Evolutionary conservation across 2,329 filamentous ascomycete genomes (phyloP).

Genomic region (Colletotrichum sidae): DNA sequence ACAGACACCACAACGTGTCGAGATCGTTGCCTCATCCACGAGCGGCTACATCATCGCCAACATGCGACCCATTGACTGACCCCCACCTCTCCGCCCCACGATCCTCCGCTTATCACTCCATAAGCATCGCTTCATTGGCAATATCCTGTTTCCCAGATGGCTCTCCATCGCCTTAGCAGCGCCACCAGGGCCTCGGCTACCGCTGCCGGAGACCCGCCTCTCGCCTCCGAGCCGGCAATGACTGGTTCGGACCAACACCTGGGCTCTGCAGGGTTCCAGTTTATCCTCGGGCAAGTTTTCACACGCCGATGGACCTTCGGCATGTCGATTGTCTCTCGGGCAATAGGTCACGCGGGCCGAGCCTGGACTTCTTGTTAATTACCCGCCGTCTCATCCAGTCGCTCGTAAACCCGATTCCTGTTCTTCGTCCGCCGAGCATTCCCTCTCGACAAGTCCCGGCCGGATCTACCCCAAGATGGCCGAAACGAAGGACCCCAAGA

Average conservation of each 20-base stretch:
- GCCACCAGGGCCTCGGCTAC: slow-evolving; percentile 9
- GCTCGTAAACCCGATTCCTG: too few relatives aligned
- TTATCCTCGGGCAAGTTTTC: slow-evolving; percentile 25
- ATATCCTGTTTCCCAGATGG: slow-evolving; percentile 6
- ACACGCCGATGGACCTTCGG: slow-evolving; percentile 7
- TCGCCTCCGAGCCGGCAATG: slow-evolving; percentile 23
- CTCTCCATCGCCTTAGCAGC: not conserved
- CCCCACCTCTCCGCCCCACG: not conserved
- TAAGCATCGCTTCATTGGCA: not conserved
- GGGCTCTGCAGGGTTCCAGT: slow-evolving; percentile 2
- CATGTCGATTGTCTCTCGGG: too few relatives aligned
- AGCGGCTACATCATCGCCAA: slow-evolving; percentile 6
- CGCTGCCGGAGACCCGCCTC: slow-evolving; percentile 17
- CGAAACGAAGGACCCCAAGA: not conserved
- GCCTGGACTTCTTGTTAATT: not conserved
- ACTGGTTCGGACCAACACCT: slow-evolving; percentile 13
- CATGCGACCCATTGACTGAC: not conserved
- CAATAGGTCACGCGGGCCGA: not conserved
- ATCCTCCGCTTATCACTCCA: slow-evolving; percentile 1
- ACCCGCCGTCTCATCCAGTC: not conserved
- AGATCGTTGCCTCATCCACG: not conserved
- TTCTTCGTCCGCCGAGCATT: too few relatives aligned
- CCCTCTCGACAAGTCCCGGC: slow-evolving; percentile 4
- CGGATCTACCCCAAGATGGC: slow-evolving; percentile 11
- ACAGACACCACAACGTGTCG: too few relatives aligned